These are phyloP conservation scores for Emericellopsis cladophorae DNA, from an alignment of 2,329 filamentous ascomycete genomes.

Conservation along the genomic window DNA sequence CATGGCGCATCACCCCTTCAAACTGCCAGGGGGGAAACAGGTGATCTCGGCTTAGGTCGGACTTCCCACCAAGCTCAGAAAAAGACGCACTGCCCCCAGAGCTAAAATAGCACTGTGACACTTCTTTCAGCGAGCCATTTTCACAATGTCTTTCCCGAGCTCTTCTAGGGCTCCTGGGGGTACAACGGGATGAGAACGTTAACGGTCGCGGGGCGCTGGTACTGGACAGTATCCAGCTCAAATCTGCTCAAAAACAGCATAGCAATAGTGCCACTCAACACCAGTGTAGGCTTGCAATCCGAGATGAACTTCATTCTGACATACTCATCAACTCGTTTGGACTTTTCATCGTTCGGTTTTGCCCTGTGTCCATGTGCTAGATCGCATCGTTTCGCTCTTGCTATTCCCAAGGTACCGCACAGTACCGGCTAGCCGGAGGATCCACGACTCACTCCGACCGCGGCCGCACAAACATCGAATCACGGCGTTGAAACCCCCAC, in stretches of 20 bases:
- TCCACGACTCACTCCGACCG: constrained; percentile 1
- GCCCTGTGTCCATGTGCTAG: background rate
- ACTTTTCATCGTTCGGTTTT: background rate
- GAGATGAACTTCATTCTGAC: background rate
- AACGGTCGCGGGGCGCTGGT: background rate
- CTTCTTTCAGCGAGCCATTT: background rate
- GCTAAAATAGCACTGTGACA: background rate
- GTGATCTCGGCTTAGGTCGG: constrained; percentile 2
- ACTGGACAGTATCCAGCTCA: constrained; percentile 3
- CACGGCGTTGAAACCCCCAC: constrained; percentile 1
- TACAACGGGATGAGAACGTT: background rate
- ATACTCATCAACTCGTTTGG: background rate
- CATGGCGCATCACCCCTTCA: constrained; percentile 16
- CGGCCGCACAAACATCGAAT: background rate
- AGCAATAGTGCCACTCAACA: background rate
- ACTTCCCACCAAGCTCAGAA: constrained; percentile 8
- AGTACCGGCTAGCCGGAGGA: constrained; percentile 9
- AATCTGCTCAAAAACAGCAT: constrained; percentile 2
- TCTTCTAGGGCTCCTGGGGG: background rate
- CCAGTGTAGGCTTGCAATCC: background rate
- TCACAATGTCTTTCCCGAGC: background rate
- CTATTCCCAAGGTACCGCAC: constrained; percentile 8
- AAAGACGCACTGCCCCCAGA: constrained; percentile 6
- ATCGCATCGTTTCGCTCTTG: background rate
- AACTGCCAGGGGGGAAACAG: background rate